Evolutionary conservation across 2,329 filamentous ascomycete genomes (phyloP).

Genomic region (Elsinoe arachidis): DNA sequence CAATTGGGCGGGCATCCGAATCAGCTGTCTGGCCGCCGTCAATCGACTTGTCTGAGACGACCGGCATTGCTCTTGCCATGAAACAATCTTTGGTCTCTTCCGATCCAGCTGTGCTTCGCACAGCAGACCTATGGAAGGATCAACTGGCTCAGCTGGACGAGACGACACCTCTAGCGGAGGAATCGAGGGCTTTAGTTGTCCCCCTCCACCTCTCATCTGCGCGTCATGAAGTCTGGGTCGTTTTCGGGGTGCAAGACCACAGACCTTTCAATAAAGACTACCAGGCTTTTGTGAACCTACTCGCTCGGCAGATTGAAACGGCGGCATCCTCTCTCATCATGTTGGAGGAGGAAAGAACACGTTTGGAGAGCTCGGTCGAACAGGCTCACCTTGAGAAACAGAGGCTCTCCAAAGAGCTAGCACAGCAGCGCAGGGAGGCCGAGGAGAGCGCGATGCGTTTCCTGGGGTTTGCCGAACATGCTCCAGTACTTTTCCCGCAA

Average conservation of each 20-base stretch:
- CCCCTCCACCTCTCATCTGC: neutral
- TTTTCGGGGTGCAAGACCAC: neutral
- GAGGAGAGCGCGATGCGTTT: neutral
- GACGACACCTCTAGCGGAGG: neutral
- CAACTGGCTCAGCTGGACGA: neutral
- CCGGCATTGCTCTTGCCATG: neutral
- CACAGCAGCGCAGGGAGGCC: neutral
- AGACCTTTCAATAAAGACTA: neutral
- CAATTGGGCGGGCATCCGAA: neutral
- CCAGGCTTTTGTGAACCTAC: neutral
- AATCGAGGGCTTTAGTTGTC: neutral
- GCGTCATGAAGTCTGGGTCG: conserved; percentile 1
- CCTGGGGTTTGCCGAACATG: conserved; percentile 5
- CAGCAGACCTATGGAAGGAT: neutral
- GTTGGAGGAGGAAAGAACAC: neutral
- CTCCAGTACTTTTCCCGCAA: neutral
- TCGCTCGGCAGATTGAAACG: conserved; percentile 2
- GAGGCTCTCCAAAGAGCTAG: conserved; percentile 3
- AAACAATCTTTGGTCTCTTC: neutral
- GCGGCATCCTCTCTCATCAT: neutral
- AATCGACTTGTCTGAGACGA: neutral
- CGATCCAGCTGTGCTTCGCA: neutral
- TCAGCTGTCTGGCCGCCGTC: neutral
- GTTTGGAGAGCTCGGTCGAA: neutral
- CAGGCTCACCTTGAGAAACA: neutral